Base-by-base conservation (phyloP, 371 early-diverging fungal species). In the Choanephora cucurbitarum region DNA sequence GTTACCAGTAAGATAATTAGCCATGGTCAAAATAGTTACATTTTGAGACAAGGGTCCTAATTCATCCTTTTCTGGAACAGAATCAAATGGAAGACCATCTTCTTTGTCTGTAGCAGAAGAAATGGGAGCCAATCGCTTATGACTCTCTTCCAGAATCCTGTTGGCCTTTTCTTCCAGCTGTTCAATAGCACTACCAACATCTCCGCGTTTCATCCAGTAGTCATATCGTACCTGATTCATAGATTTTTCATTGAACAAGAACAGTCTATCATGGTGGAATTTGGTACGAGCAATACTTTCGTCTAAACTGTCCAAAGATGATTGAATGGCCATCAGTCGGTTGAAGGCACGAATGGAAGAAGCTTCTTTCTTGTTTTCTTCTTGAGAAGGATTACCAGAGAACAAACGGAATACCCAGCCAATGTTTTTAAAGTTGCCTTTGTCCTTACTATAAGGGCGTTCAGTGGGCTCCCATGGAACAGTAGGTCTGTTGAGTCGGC, bases 361-460 rank as follows among this genome's bases (percentile, higher is more conserved):
- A 0, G 88, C 83, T 53, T 86, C 84, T 44, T 80, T 81, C 50
- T 81, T 83, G 62, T 78, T 82, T 53, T 83, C 82, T 55, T 88
- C 88, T 62, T 87, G 87, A 11, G 81, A 78, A 1, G 80, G 75
- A 50, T 85, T 81, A 40, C 88, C 88, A 9, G 85, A 84, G 37
- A 86, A 86, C 28, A 86, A 55, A 21, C 86, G 75, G 64, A 80
- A 86, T 9, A 86, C 87, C 88, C 86, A 85, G 14, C 87, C 84
- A 13, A 86, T 79, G n/a, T 75, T 83, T 45, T 75, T 82, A 49
- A 82, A 87, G 24, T 84, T 77, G 9, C 80, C 82, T 62, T 84
- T 82, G 46, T 85, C 71, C 31, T 74, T 64, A 40, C 79, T 75
- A 28, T 77, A 77, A 11, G 74, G 67, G 17, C 83, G 72, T 32